These are phyloP conservation scores for Glycine tomentella DNA, from an alignment of 306 rosid genomes.

Conservation along the genomic window DNA sequence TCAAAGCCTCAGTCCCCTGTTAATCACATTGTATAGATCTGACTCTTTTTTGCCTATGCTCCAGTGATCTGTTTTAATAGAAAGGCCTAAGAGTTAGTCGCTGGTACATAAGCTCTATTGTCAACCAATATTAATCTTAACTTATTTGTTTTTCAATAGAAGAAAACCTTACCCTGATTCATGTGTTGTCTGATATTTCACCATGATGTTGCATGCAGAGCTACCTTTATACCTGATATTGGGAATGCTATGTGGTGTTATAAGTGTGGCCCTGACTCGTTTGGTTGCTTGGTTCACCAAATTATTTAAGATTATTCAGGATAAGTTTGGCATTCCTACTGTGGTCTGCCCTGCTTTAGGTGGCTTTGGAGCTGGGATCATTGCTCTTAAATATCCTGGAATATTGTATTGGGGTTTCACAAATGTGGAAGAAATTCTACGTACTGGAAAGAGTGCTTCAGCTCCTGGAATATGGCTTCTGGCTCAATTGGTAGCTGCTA, in stretches of 20 bases:
- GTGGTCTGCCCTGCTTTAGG: constrained; percentile 97
- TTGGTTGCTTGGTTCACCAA: constrained; percentile 88
- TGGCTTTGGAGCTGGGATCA: constrained; percentile 94
- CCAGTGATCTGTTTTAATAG: constrained; percentile 19
- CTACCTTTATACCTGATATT: constrained; percentile 91
- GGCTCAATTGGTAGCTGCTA: constrained; percentile 82
- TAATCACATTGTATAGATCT: constrained; percentile 4
- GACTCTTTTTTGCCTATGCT: constrained; percentile 3
- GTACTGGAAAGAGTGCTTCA: constrained; percentile 89
- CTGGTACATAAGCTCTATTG: neutral
- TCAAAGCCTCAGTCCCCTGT: neutral
- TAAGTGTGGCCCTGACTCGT: constrained; percentile 87
- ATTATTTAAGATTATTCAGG: constrained; percentile 77
- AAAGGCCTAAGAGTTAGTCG: neutral
- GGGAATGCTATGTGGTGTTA: constrained; percentile 99
- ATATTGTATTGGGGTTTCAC: constrained; percentile 98
- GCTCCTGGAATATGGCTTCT: constrained; percentile 99
- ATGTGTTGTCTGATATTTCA: constrained; percentile 44
- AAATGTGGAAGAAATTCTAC: constrained; percentile 97
- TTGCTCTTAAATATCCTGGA: constrained; percentile 99
- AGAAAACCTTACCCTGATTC: constrained; percentile 12
- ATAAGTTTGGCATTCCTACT: constrained; percentile 80
- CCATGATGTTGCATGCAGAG: constrained; percentile 69
- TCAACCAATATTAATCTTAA: neutral
- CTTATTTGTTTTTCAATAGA: neutral